These are phyloP conservation scores for Tolypocladium paradoxum DNA, from an alignment of 2,329 filamentous ascomycete genomes.

Conservation along the genomic window DNA sequence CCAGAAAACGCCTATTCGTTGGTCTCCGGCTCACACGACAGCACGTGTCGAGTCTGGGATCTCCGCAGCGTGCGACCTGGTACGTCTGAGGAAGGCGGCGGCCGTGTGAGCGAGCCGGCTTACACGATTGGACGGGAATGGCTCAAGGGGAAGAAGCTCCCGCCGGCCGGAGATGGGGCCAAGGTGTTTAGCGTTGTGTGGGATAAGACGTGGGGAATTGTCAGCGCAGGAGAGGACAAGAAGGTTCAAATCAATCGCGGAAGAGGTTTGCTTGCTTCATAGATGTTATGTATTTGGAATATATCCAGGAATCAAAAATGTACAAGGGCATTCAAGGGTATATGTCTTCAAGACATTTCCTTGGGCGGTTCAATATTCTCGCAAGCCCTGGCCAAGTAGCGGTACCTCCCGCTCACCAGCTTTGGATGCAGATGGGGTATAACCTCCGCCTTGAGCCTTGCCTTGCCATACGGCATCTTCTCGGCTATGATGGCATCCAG, in stretches of 20 bases:
- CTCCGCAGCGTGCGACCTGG: constrained; percentile 57
- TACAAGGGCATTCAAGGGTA: not conserved
- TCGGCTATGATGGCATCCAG: constrained; percentile 42
- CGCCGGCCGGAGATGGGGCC: constrained; percentile 65
- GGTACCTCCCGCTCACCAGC: constrained; percentile 12
- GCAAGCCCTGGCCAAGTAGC: constrained; percentile 14
- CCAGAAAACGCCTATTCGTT: constrained; percentile 69
- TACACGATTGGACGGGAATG: constrained; percentile 68
- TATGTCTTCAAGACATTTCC: not conserved
- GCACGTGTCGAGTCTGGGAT: constrained; percentile 91
- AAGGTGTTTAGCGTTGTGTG: constrained; percentile 87
- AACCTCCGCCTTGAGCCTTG: constrained; percentile 34
- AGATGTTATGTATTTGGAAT: constrained; percentile 5
- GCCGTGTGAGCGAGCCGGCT: constrained; percentile 61
- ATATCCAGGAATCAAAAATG: not conserved
- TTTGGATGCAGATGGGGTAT: constrained; percentile 21
- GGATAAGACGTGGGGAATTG: constrained; percentile 78
- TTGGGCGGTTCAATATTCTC: constrained; percentile 1
- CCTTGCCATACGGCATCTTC: constrained; percentile 35
- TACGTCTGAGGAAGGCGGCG: constrained; percentile 48
- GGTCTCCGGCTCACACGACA: constrained; percentile 83
- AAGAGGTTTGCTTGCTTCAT: constrained; percentile 35
- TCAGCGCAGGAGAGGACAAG: constrained; percentile 89
- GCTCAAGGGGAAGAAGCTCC: constrained; percentile 51
- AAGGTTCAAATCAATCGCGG: constrained; percentile 82